These are phyloP conservation scores for Pseudogymnoascus destructans DNA, from an alignment of 2,329 filamentous ascomycete genomes.

Conservation along the genomic window DNA sequence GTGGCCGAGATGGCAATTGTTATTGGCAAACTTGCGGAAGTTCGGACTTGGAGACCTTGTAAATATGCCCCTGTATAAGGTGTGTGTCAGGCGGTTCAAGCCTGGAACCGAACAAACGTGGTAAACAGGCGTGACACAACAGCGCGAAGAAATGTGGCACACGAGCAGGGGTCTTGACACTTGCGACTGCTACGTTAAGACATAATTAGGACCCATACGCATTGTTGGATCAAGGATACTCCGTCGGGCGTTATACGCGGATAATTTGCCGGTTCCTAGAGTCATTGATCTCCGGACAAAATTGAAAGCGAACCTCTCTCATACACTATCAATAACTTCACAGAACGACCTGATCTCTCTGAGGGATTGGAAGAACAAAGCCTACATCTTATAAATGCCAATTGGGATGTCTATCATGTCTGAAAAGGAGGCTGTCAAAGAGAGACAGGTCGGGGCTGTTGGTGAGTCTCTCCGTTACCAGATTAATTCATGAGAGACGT, in stretches of 20 bases:
- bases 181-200: not conserved
- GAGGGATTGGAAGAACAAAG: not conserved
- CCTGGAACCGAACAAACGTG: constrained; percentile 5
- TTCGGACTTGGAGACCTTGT: not conserved
- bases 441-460: not conserved
- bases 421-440: not conserved
- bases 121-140: not conserved
- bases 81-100: not conserved
- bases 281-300: not conserved
- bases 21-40: not conserved
- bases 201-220: constrained; percentile 1
- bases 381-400: not conserved
- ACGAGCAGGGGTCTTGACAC: not conserved
- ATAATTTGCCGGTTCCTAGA: not conserved
- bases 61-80: not conserved
- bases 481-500: not conserved
- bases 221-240: not conserved
- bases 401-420: not conserved
- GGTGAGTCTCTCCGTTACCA: not conserved
- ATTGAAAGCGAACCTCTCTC: not conserved
- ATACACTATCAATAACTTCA: not conserved
- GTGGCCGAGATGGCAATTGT: not conserved
- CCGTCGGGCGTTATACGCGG: not conserved
- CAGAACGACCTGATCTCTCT: not conserved
- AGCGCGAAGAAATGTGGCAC: not conserved